Conservation (phyloP, 305 asterid species). For the Caryopteris hybrid region DNA sequence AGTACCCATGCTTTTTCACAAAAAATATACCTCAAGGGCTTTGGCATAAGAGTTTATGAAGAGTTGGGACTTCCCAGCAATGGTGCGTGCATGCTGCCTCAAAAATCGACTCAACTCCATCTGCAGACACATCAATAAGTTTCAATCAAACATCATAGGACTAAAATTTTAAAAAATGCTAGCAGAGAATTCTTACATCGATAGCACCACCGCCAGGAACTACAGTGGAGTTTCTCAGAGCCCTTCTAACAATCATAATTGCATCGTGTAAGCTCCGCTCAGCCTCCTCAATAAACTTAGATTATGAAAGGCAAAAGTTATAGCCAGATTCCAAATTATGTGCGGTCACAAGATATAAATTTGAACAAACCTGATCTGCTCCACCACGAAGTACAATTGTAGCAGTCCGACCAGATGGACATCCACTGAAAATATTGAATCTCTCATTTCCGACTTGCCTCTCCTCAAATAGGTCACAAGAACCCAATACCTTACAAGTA, state of each 20-base stretch:
- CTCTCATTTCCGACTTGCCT: slow-evolving; percentile 99
- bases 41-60: slow-evolving; percentile 95
- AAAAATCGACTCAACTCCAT: slow-evolving; percentile 94
- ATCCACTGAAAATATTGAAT: slow-evolving; percentile 94
- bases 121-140: slow-evolving; percentile 42
- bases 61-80: slow-evolving; percentile 94
- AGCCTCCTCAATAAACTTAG: slow-evolving; percentile 90
- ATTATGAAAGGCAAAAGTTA: slow-evolving; percentile 23
- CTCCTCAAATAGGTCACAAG: slow-evolving; percentile 91
- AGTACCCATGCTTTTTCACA: neutral
- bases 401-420: slow-evolving; percentile 91
- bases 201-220: slow-evolving; percentile 99
- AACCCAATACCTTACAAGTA: slow-evolving; percentile 74
- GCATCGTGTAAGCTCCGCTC: slow-evolving; percentile 87
- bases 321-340: slow-evolving; percentile 18
- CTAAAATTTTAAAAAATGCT: too few relatives aligned
- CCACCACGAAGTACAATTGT: slow-evolving; percentile 99
- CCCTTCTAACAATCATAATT: slow-evolving; percentile 90
- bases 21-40: slow-evolving; percentile 59
- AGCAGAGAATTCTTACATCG: slow-evolving; percentile 53
- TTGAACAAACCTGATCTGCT: slow-evolving; percentile 88
- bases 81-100: slow-evolving; percentile 97
- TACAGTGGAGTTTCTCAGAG: slow-evolving; percentile 86
- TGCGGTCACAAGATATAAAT: neutral
- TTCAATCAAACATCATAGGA: too few relatives aligned